Conservation (phyloP, 2,329 filamentous ascomycete genomes). For the Chrysoporthe cubensis region DNA sequence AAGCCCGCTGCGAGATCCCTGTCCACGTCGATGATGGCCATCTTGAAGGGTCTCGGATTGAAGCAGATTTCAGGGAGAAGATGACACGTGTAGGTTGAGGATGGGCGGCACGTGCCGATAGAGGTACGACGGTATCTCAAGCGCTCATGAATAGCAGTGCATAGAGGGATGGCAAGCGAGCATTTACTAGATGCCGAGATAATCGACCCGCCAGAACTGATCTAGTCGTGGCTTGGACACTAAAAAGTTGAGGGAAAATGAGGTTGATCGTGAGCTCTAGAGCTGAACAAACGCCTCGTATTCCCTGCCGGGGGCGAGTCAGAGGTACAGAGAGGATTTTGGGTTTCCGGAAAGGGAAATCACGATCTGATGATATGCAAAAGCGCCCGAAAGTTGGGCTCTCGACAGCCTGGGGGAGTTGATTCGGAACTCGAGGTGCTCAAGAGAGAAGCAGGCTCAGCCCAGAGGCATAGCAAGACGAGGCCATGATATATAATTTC, state of each 20-base stretch:
- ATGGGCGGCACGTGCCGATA: background rate
- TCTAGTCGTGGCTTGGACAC: background rate
- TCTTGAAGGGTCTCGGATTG: constrained; percentile 36
- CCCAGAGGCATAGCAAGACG: background rate
- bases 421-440: background rate
- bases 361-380: background rate
- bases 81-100: background rate
- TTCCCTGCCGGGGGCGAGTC: too few species aligned
- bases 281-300: background rate
- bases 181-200: background rate
- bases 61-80: background rate
- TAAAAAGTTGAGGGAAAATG: background rate
- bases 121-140: background rate
- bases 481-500: constrained; percentile 9
- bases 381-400: background rate
- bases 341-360: constrained; percentile 2
- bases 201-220: background rate
- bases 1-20: constrained; percentile 78
- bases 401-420: background rate
- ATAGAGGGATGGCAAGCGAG: constrained; percentile 1
- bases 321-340: background rate
- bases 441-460: background rate
- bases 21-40: constrained; percentile 69
- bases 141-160: background rate
- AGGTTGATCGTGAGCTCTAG: background rate